phyloP scores from a whole-genome alignment of 2,329 filamentous ascomycete genomes.

The Colletotrichum sansevieriae region DNA sequence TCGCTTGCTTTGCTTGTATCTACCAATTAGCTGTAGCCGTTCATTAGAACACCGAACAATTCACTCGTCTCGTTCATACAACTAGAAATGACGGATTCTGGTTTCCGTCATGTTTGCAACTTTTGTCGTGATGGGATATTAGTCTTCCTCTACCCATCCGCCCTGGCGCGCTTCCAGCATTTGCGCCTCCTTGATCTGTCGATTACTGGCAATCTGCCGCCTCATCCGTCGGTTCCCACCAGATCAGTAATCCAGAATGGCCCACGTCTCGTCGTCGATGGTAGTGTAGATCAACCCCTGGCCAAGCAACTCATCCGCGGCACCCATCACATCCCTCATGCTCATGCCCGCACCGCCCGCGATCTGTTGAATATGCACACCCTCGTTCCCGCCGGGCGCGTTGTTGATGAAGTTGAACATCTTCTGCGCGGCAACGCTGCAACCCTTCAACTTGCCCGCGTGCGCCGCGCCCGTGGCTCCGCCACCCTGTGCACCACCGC shows the following conservation, averaged over 20 bases:
- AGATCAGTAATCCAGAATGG: constrained; percentile 76
- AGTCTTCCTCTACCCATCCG: neutral
- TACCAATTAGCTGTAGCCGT: constrained; percentile 40
- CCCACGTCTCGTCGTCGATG: constrained; percentile 93
- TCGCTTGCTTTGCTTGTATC: constrained; percentile 32
- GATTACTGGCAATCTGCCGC: neutral
- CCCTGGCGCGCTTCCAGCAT: neutral
- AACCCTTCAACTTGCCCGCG: constrained; percentile 57
- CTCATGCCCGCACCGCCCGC: constrained; percentile 75
- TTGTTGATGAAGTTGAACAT: constrained; percentile 79
- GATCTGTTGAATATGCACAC: constrained; percentile 84
- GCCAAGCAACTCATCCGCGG: constrained; percentile 83
- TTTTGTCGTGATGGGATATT: constrained; percentile 7
- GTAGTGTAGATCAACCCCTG: constrained; percentile 89
- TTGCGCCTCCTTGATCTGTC: neutral
- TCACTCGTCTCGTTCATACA: constrained; percentile 36
- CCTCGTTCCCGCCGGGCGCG: constrained; percentile 81
- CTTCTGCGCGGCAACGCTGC: constrained; percentile 72
- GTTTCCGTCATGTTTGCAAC: constrained; percentile 1
- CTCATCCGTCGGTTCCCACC: neutral
- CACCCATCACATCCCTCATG: constrained; percentile 77
- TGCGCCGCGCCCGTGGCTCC: constrained; percentile 49
- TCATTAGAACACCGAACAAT: constrained; percentile 39
- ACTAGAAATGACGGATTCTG: neutral
- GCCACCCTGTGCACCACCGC: constrained; percentile 53